Evolutionary conservation across 129 eudicot species (phyloP).

Genomic region (Lactuca sativa): DNA sequence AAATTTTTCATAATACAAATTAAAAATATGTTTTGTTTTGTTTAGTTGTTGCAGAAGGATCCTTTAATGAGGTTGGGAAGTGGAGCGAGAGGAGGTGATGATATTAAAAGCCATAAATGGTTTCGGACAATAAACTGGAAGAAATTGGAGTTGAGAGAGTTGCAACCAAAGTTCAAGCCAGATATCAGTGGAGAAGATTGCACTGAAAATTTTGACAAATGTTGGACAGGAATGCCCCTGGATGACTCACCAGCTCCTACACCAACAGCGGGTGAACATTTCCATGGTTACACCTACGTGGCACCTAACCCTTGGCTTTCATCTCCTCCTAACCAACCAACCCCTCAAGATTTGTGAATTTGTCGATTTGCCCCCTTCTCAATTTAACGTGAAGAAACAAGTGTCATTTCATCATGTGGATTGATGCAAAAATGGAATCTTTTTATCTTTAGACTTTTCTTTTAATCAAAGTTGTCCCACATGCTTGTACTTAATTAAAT

Average conservation of each 20-base stretch:
- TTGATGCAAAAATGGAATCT: background rate
- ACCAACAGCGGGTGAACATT: slow-evolving; percentile 73
- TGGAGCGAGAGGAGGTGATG: slow-evolving; percentile 77
- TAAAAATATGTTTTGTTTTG: background rate
- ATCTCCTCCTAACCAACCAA: slow-evolving; percentile 30
- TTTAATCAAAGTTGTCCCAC: background rate
- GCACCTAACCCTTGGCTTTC: slow-evolving; percentile 94
- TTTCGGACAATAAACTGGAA: slow-evolving; percentile 81
- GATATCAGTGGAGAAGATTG: slow-evolving; percentile 79
- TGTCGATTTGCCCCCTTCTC: slow-evolving; percentile 23
- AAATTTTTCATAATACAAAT: too few relatives aligned
- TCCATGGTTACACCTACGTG: slow-evolving; percentile 78
- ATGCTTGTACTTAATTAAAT: background rate
- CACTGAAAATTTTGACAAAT: slow-evolving; percentile 84
- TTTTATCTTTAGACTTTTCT: background rate
- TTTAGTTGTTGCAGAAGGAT: slow-evolving; percentile 81
- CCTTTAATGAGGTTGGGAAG: slow-evolving; percentile 79
- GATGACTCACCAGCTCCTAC: slow-evolving; percentile 95
- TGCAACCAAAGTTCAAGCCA: slow-evolving; percentile 80
- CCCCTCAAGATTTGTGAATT: slow-evolving; percentile 21
- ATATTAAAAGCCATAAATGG: slow-evolving; percentile 82
- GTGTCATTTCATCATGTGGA: background rate
- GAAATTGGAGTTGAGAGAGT: slow-evolving; percentile 68
- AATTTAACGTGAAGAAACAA: background rate
- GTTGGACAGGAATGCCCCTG: slow-evolving; percentile 93